Conservation (phyloP, 2,329 filamentous ascomycete genomes). For the Verticillium dahliae region DNA sequence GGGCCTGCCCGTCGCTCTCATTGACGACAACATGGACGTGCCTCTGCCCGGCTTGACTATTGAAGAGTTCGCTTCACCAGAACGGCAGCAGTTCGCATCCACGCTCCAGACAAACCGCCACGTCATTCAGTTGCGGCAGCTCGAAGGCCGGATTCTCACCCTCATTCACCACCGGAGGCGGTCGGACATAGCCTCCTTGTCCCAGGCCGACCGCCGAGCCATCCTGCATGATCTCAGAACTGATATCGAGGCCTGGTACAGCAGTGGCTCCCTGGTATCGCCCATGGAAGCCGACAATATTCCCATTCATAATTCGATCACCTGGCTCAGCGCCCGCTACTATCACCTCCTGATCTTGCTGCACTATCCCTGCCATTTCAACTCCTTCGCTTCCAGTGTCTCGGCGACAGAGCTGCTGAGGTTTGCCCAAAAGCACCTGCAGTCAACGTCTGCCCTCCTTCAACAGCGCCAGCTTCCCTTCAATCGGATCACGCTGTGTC, state of each 20-base stretch:
- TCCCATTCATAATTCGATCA: conserved; percentile 36
- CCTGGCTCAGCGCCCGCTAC: conserved; percentile 35
- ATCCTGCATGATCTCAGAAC: conserved; percentile 26
- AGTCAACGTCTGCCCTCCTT: conserved; percentile 31
- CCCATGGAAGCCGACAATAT: conserved; percentile 34
- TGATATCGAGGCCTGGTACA: conserved; percentile 41
- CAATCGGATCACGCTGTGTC: conserved; percentile 33
- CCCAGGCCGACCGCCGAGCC: conserved; percentile 22
- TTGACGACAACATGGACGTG: conserved; percentile 30
- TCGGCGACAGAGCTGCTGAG: conserved; percentile 26
- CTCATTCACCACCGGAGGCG: conserved; percentile 26
- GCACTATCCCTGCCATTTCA: conserved; percentile 35
- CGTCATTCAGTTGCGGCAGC: conserved; percentile 34
- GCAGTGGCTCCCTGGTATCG: conserved; percentile 34
- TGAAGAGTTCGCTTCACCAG: conserved; percentile 35
- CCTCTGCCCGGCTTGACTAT: conserved; percentile 35
- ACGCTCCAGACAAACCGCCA: conserved; percentile 37
- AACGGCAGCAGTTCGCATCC: conserved; percentile 28
- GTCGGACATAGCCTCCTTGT: conserved; percentile 20
- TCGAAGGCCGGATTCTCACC: conserved; percentile 33
- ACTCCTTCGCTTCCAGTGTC: conserved; percentile 22
- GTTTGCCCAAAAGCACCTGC: conserved; percentile 33
- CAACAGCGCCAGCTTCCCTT: conserved; percentile 35
- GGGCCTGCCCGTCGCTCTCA: conserved; percentile 31
- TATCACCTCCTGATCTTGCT: conserved; percentile 36